Evolutionary conservation across 1,139 yeast species (phyloP).

Genomic region (Wickerhamiella pararugosa): DNA sequence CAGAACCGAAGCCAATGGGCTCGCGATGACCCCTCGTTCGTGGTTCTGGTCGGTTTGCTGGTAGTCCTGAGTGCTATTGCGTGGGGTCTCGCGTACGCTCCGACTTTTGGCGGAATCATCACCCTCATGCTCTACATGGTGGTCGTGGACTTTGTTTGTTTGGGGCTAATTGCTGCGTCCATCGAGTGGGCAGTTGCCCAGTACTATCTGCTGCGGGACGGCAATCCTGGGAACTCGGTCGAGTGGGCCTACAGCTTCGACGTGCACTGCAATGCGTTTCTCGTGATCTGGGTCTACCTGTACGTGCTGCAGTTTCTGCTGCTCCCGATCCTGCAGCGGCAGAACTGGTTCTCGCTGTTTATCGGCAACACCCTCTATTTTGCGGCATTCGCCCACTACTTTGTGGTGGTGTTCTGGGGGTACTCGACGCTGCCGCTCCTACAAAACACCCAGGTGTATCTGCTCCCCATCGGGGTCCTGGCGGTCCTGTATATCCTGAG

Average conservation of each 20-base stretch:
- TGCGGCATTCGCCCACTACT: slow-evolving; percentile 58
- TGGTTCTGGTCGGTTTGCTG: slow-evolving; percentile 50
- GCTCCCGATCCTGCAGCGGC: slow-evolving; percentile 52
- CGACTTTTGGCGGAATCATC: slow-evolving; percentile 42
- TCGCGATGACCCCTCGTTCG: slow-evolving; percentile 83
- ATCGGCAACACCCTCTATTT: slow-evolving; percentile 70
- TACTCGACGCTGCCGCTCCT: slow-evolving; percentile 73
- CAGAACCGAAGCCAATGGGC: slow-evolving; percentile 63
- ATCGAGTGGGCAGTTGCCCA: slow-evolving; percentile 60
- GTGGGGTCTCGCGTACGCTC: slow-evolving; percentile 64
- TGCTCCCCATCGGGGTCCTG: slow-evolving; percentile 44
- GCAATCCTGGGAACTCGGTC: slow-evolving; percentile 24
- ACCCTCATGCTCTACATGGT: slow-evolving; percentile 67
- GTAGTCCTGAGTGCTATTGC: slow-evolving; percentile 64
- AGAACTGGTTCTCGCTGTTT: slow-evolving; percentile 48
- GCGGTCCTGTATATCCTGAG: slow-evolving; percentile 44
- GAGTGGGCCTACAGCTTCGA: slow-evolving; percentile 96
- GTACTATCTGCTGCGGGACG: slow-evolving; percentile 34
- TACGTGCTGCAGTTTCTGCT: slow-evolving; percentile 65
- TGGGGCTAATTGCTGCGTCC: slow-evolving; percentile 57
- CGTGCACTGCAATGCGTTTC: slow-evolving; percentile 77
- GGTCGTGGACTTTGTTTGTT: slow-evolving; percentile 61
- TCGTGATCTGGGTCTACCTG: slow-evolving; percentile 63
- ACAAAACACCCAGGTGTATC: slow-evolving; percentile 41
- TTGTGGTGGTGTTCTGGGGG: slow-evolving; percentile 71